phyloP scores from a whole-genome alignment of 169 alveolate genomes.

The Cryptosporidium baileyi region DNA sequence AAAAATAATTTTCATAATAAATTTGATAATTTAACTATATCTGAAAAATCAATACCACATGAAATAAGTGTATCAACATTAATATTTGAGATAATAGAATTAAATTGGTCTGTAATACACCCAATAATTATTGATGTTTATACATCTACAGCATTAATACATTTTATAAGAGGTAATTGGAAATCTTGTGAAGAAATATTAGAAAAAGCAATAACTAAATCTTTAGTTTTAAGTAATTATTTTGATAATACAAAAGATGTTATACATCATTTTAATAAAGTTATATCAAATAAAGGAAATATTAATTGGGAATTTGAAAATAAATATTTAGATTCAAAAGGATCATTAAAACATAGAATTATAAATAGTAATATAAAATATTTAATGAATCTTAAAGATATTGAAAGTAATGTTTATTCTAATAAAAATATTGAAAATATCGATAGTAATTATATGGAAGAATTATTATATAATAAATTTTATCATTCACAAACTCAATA shows the following conservation, averaged over 20 bases:
- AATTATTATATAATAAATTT: neutral
- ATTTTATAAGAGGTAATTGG: conserved; percentile 54
- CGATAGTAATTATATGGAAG: neutral
- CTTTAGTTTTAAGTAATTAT: conserved; percentile 34
- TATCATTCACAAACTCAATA: conserved; percentile 4
- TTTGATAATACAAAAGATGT: conserved; percentile 27
- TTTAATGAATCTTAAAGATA: neutral
- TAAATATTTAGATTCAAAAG: neutral
- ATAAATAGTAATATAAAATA: conserved; percentile 38
- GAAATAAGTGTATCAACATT: conserved; percentile 38
- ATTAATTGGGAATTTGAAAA: conserved; percentile 63
- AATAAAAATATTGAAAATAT: neutral
- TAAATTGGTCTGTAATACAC: conserved; percentile 63
- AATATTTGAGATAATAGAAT: conserved; percentile 49
- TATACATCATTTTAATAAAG: conserved; percentile 19
- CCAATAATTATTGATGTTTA: conserved; percentile 63
- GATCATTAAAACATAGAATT: conserved; percentile 11
- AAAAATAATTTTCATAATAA: neutral
- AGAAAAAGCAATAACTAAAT: conserved; percentile 54
- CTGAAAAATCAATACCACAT: conserved; percentile 52
- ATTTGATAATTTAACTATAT: neutral
- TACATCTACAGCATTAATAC: conserved; percentile 44
- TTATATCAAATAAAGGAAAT: neutral
- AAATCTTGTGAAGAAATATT: conserved; percentile 55
- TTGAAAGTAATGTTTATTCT: neutral